phyloP scores from a whole-genome alignment of 805 yeast genomes.

The Candida ovalis region DNA sequence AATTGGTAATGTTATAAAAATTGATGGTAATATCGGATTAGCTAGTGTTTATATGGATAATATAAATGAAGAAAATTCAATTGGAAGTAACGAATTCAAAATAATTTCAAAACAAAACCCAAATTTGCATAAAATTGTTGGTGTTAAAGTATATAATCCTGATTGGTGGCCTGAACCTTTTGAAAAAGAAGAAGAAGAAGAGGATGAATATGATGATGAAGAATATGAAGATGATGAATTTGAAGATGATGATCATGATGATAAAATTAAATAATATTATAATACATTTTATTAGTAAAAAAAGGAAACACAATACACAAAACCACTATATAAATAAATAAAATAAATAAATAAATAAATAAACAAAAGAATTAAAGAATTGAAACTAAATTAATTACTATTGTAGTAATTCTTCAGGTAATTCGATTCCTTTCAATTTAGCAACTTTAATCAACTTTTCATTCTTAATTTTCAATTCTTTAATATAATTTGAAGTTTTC shows the following conservation, averaged over 20 bases:
- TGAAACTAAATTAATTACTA: slow-evolving; percentile 1
- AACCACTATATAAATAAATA: not conserved
- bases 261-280: not conserved
- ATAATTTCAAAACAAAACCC: slow-evolving; percentile 16
- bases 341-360: not conserved
- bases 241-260: not conserved
- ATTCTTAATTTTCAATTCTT: slow-evolving; percentile 48
- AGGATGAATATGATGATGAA: slow-evolving; percentile 7
- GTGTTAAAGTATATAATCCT: slow-evolving; percentile 54
- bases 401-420: slow-evolving; percentile 35
- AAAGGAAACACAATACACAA: not conserved
- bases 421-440: slow-evolving; percentile 31
- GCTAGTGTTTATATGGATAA: slow-evolving; percentile 49
- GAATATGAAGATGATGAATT: not conserved
- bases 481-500: slow-evolving; percentile 50
- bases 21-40: slow-evolving; percentile 60
- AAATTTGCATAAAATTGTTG: slow-evolving; percentile 28
- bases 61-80: slow-evolving; percentile 20
- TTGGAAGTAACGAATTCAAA: slow-evolving; percentile 21
- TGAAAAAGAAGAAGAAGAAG: slow-evolving; percentile 16
- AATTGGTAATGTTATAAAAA: slow-evolving; percentile 58
- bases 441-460: slow-evolving; percentile 39
- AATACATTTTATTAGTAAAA: not conserved
- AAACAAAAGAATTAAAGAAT: not conserved
- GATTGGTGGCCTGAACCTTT: slow-evolving; percentile 69